Percentiles rank a stretch among this genome's conserved stretches.
phyloP scores from a whole-genome alignment of 306 rosid genomes.

The Gleditsia sinensis region DNA sequence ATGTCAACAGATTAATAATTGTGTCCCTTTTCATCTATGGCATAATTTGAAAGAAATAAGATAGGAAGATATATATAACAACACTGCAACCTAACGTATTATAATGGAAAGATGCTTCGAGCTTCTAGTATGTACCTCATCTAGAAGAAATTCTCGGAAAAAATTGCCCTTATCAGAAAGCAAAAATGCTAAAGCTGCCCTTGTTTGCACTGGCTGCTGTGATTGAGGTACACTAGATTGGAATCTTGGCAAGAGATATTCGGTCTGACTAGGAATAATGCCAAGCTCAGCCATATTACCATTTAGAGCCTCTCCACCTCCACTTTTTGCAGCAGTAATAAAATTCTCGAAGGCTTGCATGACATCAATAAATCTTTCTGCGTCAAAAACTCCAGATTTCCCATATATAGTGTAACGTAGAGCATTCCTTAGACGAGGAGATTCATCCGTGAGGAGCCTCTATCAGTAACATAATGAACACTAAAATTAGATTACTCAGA shows the following conservation, averaged over 20 bases:
- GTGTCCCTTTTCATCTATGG: slow-evolving; percentile 13
- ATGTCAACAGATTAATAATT: slow-evolving; percentile 9
- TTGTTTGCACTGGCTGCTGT: slow-evolving; percentile 76
- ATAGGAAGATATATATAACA: slow-evolving; percentile 3
- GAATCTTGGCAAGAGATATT: slow-evolving; percentile 54
- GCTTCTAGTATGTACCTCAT: slow-evolving; percentile 70
- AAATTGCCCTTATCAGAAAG: slow-evolving; percentile 88
- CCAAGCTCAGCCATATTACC: slow-evolving; percentile 97
- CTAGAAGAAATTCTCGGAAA: slow-evolving; percentile 96
- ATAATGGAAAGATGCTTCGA: slow-evolving; percentile 25
- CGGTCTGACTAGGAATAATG: slow-evolving; percentile 48
- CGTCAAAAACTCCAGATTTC: slow-evolving; percentile 90
- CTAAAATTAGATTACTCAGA: slow-evolving; percentile 28
- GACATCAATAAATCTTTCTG: slow-evolving; percentile 97
- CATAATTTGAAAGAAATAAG: slow-evolving; percentile 12
- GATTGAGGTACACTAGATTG: slow-evolving; percentile 45
- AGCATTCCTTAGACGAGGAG: slow-evolving; percentile 89
- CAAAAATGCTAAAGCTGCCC: slow-evolving; percentile 90
- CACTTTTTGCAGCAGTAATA: slow-evolving; percentile 98
- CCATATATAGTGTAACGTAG: slow-evolving; percentile 95
- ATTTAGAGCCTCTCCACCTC: slow-evolving; percentile 84
- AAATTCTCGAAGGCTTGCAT: slow-evolving; percentile 99
- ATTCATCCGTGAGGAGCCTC: slow-evolving; percentile 99
- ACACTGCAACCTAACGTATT: slow-evolving; percentile 19
- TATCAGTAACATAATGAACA: slow-evolving; percentile 39